Evolutionary conservation across 208 protist genomes (phyloP).

Genomic region (Wallacemonas sp.): DNA sequence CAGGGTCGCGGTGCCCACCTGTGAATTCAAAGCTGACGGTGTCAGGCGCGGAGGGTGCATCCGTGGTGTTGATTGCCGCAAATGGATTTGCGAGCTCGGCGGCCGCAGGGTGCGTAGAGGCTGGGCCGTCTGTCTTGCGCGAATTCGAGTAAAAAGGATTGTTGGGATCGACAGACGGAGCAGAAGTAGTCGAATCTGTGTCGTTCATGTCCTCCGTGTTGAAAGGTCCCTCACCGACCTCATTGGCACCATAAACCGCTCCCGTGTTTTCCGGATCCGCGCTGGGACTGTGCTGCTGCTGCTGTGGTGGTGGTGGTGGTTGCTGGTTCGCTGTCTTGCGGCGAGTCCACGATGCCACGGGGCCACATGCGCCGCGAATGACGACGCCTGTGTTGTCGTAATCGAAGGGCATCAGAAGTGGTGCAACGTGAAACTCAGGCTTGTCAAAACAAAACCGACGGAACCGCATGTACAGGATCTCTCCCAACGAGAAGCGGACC

Average conservation of each 20-base stretch:
- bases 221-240: background rate
- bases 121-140: no score
- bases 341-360: slow-evolving; percentile 6
- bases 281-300: background rate
- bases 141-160: background rate
- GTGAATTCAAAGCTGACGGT: no score
- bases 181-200: background rate
- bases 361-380: background rate
- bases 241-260: background rate
- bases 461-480: slow-evolving; percentile 58
- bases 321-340: background rate
- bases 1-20: background rate
- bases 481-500: slow-evolving; percentile 43
- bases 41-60: background rate
- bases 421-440: slow-evolving; percentile 23
- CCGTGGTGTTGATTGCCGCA: background rate
- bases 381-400: slow-evolving; percentile 44
- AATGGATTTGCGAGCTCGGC: background rate
- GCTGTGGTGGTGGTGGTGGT: background rate
- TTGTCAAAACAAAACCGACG: slow-evolving; percentile 48
- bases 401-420: slow-evolving; percentile 63
- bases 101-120: background rate
- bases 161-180: background rate
- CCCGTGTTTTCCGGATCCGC: background rate
- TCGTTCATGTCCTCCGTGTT: background rate